Evolutionary conservation across 2,329 filamentous ascomycete species (phyloP).

Genomic region (Penicillium sp.): DNA sequence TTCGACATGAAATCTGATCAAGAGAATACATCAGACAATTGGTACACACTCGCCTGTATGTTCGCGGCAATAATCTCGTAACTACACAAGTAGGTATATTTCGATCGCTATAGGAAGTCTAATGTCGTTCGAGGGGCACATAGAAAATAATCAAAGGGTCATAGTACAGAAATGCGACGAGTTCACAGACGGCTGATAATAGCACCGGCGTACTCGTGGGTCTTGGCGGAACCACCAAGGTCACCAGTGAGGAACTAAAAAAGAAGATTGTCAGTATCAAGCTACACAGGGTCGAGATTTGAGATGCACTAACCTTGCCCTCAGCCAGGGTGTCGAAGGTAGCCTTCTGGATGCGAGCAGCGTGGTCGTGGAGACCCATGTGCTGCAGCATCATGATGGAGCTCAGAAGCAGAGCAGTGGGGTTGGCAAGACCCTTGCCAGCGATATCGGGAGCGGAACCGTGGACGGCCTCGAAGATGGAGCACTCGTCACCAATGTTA

Average conservation of each 20-base stretch:
- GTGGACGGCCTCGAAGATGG: conserved; percentile 99
- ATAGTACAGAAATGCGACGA: conserved; percentile 37
- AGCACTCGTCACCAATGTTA: conserved; percentile 99
- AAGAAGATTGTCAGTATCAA: conserved; percentile 12
- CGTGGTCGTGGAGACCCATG: conserved; percentile 87
- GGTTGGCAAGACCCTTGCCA: conserved; percentile 94
- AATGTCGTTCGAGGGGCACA: conserved; percentile 38
- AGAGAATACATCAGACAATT: background rate
- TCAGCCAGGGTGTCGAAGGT: conserved; percentile 94
- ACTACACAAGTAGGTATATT: conserved; percentile 38
- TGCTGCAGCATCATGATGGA: conserved; percentile 99
- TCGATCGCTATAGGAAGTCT: conserved; percentile 39
- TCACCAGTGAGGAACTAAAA: conserved; percentile 79
- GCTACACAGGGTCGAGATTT: background rate
- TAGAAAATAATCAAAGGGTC: conserved; percentile 30
- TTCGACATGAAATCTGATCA: background rate
- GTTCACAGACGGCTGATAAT: conserved; percentile 71
- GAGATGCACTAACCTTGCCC: conserved; percentile 68
- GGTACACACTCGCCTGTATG: background rate
- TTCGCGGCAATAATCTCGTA: conserved; percentile 17
- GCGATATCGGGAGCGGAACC: conserved; percentile 96
- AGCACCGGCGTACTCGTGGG: conserved; percentile 86
- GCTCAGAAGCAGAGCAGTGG: conserved; percentile 89
- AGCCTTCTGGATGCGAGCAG: conserved; percentile 84
- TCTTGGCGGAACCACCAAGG: conserved; percentile 94